Base-by-base conservation (phyloP, 257 asterid genomes). In the Salvia splendens region DNA sequence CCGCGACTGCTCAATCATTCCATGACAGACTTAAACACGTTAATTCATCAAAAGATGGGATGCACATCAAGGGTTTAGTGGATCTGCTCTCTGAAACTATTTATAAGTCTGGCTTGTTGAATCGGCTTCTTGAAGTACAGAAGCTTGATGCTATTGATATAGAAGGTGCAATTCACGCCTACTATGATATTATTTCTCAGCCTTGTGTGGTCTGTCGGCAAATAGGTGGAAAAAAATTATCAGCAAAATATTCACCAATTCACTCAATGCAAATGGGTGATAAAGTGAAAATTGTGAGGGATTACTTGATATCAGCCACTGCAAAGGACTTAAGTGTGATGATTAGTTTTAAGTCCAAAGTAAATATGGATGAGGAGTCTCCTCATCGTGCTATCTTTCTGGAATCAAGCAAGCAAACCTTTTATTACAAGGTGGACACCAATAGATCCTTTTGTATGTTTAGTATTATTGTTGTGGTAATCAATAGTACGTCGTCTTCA, bases 241-340 rank as follows among this genome's bases (percentile, higher is more conserved):
- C 85, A 6, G 75, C 77, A 56, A 84, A 77, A 75, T 83, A 80
- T 69, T 78, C 81, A 52, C 52, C 81, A 12, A 64, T 91, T 65
- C 99, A 94, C 78, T 83, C 95, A 42, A 75, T 82, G 64, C 77
- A 85, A 12, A 73, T 61, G 56, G 87, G 86, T 6, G 84, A 91
- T 71, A 87, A 88, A 69, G 71, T 86, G 80, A 83, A 79, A 74
- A 40, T 87, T 59, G 92, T 89, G 75, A 87, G 91, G 82, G 84
- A 85, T 72, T 94, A 80, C 79, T 82, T 91, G 83, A 86, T 91
- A 76, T 85, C 99, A 71, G 91, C 99, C 65, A 91, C 99, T 50
- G 96, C 96, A 59, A 91, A 94, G 84, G 99, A 94, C 81, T 78
- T 94, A 67, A 91, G 99, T 69, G 75, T 94, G 92, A 94, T 94